A percentile compares a stretch with the other conserved stretches of the same genome.
phyloP scores from a whole-genome alignment of 257 asterid genomes.

The Petrea volubilis region DNA sequence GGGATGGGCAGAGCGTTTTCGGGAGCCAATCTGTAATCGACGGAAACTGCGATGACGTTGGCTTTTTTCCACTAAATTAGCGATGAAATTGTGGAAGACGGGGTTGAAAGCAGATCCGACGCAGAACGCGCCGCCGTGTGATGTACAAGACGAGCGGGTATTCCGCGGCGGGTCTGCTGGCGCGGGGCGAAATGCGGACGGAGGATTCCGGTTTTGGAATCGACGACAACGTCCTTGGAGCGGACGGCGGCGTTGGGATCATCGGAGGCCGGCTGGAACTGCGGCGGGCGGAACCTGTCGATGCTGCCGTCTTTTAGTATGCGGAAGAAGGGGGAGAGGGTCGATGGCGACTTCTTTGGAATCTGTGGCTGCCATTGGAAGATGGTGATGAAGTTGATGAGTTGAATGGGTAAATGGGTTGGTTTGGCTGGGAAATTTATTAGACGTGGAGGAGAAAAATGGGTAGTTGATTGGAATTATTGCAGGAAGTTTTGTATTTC shows the following conservation, averaged over 20 bases:
- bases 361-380: conserved; percentile 32
- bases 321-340: conserved; percentile 39
- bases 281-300: conserved; percentile 20
- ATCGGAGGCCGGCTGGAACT: conserved; percentile 36
- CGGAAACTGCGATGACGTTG: conserved; percentile 46
- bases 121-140: conserved; percentile 76
- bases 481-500: neutral
- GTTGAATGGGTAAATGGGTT: neutral
- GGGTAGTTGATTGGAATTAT: neutral
- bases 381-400: neutral
- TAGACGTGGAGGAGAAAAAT: neutral
- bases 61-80: conserved; percentile 37
- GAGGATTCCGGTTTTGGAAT: conserved; percentile 45
- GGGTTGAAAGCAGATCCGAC: conserved; percentile 38
- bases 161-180: conserved; percentile 27
- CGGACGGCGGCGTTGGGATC: conserved; percentile 41
- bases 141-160: conserved; percentile 53
- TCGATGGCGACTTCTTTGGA: conserved; percentile 39
- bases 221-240: conserved; percentile 49
- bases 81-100: conserved; percentile 38
- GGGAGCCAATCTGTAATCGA: conserved; percentile 69
- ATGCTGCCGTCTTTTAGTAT: conserved; percentile 46
- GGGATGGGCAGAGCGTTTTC: conserved; percentile 54
- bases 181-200: conserved; percentile 58
- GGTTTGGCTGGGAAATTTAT: neutral